Conservation (phyloP, 257 asterid genomes). For the Nicotiana noctiflora region DNA sequence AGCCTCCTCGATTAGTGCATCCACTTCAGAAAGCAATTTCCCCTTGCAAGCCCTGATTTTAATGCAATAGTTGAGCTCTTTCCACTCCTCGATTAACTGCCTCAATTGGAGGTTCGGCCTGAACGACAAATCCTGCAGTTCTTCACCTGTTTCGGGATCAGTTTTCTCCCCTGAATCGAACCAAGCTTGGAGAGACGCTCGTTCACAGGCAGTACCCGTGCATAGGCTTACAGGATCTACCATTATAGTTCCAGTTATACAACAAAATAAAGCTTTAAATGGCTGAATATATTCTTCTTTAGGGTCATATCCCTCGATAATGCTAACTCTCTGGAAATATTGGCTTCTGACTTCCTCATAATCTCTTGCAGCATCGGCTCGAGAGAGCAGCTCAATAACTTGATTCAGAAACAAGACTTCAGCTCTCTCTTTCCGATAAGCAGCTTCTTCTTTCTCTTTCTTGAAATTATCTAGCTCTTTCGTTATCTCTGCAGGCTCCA, state of each 20-base stretch:
- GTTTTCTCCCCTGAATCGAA: constrained; percentile 32
- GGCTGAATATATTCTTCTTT: constrained; percentile 44
- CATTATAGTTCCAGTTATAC: constrained; percentile 41
- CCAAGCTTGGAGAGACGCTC: constrained; percentile 44
- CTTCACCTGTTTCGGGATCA: constrained; percentile 53
- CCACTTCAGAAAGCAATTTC: constrained; percentile 23
- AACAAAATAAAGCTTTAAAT: constrained; percentile 42
- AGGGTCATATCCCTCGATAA: constrained; percentile 34
- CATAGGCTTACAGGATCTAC: constrained; percentile 59
- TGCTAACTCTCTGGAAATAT: constrained; percentile 38
- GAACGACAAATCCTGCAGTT: constrained; percentile 37
- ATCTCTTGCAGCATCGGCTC: constrained; percentile 57
- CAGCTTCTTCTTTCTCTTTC: constrained; percentile 54
- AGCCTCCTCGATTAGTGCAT: constrained; percentile 27
- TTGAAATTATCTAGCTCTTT: constrained; percentile 44
- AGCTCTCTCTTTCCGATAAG: constrained; percentile 46
- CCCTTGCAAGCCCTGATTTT: constrained; percentile 46
- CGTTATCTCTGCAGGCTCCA: constrained; percentile 45
- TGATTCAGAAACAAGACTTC: constrained; percentile 56
- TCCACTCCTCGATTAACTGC: constrained; percentile 60
- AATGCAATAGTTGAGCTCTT: constrained; percentile 53
- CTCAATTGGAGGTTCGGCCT: constrained; percentile 47
- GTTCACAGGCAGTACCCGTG: constrained; percentile 58
- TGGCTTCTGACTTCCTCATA: constrained; percentile 40
- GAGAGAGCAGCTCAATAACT: constrained; percentile 51